Conservation (phyloP, 176 grass and related monocot species). For the Oryza nivara region DNA sequence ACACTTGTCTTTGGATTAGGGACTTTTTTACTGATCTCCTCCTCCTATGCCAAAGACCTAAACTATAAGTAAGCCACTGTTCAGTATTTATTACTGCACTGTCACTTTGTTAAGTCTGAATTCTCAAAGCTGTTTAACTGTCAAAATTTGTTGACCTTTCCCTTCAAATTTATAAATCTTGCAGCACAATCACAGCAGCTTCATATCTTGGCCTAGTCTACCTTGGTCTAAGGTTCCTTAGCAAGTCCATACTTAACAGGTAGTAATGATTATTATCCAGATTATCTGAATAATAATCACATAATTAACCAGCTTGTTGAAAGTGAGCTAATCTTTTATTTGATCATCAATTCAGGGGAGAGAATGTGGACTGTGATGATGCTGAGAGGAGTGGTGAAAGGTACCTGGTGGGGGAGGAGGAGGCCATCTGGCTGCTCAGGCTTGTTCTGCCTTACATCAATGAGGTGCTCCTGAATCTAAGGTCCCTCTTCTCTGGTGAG, state of each 20-base stretch:
- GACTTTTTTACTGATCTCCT: slow-evolving; percentile 85
- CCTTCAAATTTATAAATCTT: slow-evolving; percentile 8
- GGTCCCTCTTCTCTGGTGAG: slow-evolving; percentile 83
- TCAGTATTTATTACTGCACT: neutral
- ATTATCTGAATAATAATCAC: neutral
- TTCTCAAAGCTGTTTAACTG: neutral
- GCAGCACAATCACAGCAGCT: slow-evolving; percentile 74
- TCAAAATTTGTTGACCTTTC: neutral
- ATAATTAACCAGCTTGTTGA: neutral
- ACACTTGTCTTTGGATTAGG: slow-evolving; percentile 91
- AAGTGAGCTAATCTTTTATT: neutral
- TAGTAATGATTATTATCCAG: slow-evolving; percentile 44
- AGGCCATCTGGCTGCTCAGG: slow-evolving; percentile 89
- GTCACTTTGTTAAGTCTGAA: neutral
- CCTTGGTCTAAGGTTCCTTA: slow-evolving; percentile 74
- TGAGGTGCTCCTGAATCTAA: slow-evolving; percentile 74
- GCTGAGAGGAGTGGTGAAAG: slow-evolving; percentile 33
- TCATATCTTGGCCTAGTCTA: slow-evolving; percentile 90
- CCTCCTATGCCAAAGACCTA: slow-evolving; percentile 82
- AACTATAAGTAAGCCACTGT: slow-evolving; percentile 70
- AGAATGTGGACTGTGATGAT: slow-evolving; percentile 51
- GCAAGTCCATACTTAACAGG: slow-evolving; percentile 86
- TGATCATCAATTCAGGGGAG: slow-evolving; percentile 53
- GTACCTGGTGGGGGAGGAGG: slow-evolving; percentile 88
- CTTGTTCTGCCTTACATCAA: slow-evolving; percentile 85